Evolutionary conservation across 225 moss, liverwort and hornwort genomes (phyloP), one percentile per base, ranked within the genome.

Genomic region (Thuidium tamariscinum): DNA sequence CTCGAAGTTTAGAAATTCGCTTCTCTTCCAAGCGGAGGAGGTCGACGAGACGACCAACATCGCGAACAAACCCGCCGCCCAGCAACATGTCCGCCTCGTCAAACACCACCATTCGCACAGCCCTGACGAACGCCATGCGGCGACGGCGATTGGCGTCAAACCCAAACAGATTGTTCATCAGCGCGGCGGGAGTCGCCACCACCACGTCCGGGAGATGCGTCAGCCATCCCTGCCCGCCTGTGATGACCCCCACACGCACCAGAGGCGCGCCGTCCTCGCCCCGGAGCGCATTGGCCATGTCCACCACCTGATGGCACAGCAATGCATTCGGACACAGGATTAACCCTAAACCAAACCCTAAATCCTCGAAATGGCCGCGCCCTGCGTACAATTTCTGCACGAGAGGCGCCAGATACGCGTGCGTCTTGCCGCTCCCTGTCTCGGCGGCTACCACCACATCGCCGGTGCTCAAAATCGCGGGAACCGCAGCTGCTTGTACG

Each of bases 61-160:
- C 94, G 34, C 95, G 93, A 61, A 95, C 91, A 87, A 97, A 97
- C 56, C 97, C 97, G 67, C 96, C 99, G 79, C 95, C 91, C 79
- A 99, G 88, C 79, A 99, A 89, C 99, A 99, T 99, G 82, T 99
- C 99, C 88, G 95, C 97, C 94, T 99, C 99, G 87, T 99, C 99
- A 82, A 99, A 95, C 84, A 99, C 97, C 77, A 99, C 97, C 90
- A 89, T 91, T 32, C 91, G 90, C 81, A 94, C 94, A 88, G 95
- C 97, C 67, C 91, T 85, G 13, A 97, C 92, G 74, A 99, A 99
- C 67, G 95, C 95, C 84, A 81, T 88, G 42, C 96, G 92, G 44
- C 96, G 94, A 61, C 93, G 95, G 60, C 95, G 94, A 89, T 91
- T 94, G 23, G 95, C 95, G 61, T 97, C 96, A 75, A 89, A 94